Evolutionary conservation across 1,284 basidiomycete genomes (phyloP).

Genomic region (Retiboletus flavoniger): DNA sequence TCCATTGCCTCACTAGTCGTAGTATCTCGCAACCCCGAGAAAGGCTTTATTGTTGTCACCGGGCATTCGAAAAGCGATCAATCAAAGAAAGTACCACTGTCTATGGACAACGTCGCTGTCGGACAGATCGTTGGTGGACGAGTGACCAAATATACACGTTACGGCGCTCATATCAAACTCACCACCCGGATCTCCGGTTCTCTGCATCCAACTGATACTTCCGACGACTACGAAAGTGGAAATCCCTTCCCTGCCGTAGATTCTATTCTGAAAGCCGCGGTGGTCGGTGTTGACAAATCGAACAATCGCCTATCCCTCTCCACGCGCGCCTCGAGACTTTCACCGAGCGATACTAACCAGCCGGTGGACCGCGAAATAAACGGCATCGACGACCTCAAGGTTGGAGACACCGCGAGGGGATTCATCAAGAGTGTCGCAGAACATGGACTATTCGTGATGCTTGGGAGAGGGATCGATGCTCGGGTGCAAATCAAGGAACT

Average conservation of each 20-base stretch:
- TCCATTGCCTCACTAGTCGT: constrained; percentile 79
- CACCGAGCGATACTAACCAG: constrained; percentile 46
- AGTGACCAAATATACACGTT: constrained; percentile 66
- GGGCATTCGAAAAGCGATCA: constrained; percentile 58
- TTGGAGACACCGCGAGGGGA: constrained; percentile 77
- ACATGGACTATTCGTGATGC: constrained; percentile 87
- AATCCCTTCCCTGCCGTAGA: constrained; percentile 63
- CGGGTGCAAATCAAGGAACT: constrained; percentile 93
- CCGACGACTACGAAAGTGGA: constrained; percentile 73
- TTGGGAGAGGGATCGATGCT: constrained; percentile 82
- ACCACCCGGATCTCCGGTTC: constrained; percentile 68
- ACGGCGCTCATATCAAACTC: constrained; percentile 77
- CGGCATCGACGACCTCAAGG: constrained; percentile 64
- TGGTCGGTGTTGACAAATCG: constrained; percentile 66
- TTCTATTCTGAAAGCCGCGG: constrained; percentile 65
- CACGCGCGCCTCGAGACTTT: constrained; percentile 70
- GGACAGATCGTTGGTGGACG: constrained; percentile 79
- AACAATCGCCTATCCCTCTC: constrained; percentile 72
- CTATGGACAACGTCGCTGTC: constrained; percentile 62
- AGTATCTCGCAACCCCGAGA: constrained; percentile 86
- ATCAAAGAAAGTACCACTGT: constrained; percentile 52
- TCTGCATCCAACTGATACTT: constrained; percentile 77
- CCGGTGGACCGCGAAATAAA: constrained; percentile 71
- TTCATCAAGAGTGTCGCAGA: constrained; percentile 88
- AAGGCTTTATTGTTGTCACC: constrained; percentile 85